These are phyloP conservation scores for Ephemerocybe angulata DNA, from an alignment of 768 basidiomycete genomes.

Conservation along the genomic window DNA sequence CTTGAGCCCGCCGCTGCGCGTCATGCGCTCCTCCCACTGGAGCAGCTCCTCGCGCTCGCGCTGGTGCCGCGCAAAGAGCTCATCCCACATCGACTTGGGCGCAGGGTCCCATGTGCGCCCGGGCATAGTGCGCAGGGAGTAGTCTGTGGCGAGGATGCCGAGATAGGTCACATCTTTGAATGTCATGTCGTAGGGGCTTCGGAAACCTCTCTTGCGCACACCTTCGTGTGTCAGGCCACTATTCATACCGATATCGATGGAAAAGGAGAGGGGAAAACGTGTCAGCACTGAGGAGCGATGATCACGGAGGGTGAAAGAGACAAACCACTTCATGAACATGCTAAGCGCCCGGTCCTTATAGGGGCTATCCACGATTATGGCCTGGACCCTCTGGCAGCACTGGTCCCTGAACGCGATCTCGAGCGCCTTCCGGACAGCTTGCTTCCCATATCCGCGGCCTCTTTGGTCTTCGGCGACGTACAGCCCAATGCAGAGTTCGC, in stretches of 20 bases:
- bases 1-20: constrained; percentile 17
- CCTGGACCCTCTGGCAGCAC: constrained; percentile 50
- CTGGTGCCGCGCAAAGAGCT: constrained; percentile 54
- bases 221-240: constrained; percentile 67
- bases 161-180: constrained; percentile 64
- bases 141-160: constrained; percentile 61
- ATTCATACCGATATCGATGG: background rate
- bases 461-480: constrained; percentile 37
- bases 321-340: constrained; percentile 43
- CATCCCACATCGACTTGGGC: constrained; percentile 54
- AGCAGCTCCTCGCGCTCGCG: constrained; percentile 55
- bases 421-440: constrained; percentile 44
- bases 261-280: constrained; percentile 1
- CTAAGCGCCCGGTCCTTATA: constrained; percentile 40
- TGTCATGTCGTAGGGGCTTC: constrained; percentile 35
- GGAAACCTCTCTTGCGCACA: constrained; percentile 52
- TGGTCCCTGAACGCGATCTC: constrained; percentile 44
- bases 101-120: constrained; percentile 23
- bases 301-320: constrained; percentile 8
- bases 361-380: constrained; percentile 43
- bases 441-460: constrained; percentile 40
- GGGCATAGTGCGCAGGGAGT: constrained; percentile 33
- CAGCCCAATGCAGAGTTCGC: constrained; percentile 57
- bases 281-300: background rate
- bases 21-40: constrained; percentile 41